Evolutionary conservation across 768 basidiomycete genomes (phyloP).

Genomic region (Ramaria sp.): DNA sequence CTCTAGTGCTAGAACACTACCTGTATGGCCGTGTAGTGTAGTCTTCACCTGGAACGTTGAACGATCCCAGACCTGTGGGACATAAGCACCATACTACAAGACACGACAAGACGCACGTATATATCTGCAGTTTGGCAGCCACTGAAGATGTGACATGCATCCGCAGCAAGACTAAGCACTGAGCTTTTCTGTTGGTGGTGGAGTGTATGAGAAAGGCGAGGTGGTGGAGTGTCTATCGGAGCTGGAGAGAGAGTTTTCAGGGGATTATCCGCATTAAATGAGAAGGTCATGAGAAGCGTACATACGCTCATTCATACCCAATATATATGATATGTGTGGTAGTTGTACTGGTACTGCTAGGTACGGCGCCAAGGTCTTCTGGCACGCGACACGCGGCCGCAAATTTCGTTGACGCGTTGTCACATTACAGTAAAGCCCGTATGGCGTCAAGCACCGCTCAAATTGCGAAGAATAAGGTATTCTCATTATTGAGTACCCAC

Average conservation of each 20-base stretch:
- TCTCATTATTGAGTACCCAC: background rate
- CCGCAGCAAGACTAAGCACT: constrained; percentile 66
- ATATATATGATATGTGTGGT: background rate
- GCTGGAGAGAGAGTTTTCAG: constrained; percentile 1
- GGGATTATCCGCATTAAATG: background rate
- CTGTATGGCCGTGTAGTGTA: constrained; percentile 70
- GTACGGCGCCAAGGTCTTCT: background rate
- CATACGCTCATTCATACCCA: constrained; percentile 1
- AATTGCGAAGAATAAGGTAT: constrained; percentile 8
- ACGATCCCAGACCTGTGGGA: constrained; percentile 78
- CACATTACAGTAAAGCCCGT: background rate
- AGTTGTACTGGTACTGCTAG: too few relatives aligned
- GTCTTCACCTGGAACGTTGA: constrained; percentile 54
- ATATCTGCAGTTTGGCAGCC: constrained; percentile 75
- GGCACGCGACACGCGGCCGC: too few relatives aligned
- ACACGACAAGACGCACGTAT: constrained; percentile 34
- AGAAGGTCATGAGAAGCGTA: constrained; percentile 3
- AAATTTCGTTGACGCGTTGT: too few relatives aligned
- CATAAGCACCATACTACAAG: constrained; percentile 2
- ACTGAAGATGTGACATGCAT: constrained; percentile 64
- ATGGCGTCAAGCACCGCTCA: constrained; percentile 5
- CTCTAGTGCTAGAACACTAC: constrained; percentile 73
- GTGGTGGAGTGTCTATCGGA: constrained; percentile 20
- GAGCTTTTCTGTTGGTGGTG: constrained; percentile 52
- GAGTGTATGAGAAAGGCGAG: constrained; percentile 57